A percentile compares a stretch with the other conserved stretches of the same genome.
Evolutionary conservation across 2,329 filamentous ascomycete species (phyloP).

Genomic region (Myriangium duriaei): DNA sequence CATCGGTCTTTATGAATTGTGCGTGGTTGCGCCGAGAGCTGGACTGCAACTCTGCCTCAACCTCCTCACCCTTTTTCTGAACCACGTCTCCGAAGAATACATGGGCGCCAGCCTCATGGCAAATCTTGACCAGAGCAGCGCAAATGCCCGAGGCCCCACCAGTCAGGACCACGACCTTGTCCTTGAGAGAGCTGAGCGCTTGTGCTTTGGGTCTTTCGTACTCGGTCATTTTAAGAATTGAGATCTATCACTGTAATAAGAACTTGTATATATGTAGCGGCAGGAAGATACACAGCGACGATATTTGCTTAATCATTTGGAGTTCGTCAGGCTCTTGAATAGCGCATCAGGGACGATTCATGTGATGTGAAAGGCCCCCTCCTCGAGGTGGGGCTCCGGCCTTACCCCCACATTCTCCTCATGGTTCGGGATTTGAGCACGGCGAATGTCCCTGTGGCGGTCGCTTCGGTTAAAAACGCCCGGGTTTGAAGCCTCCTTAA

Average conservation of each 20-base stretch:
- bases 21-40: conserved; percentile 15
- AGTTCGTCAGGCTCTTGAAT: too few species aligned
- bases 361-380: too few species aligned
- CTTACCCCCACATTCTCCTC: too few species aligned
- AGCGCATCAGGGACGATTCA: too few species aligned
- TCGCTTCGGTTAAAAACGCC: too few species aligned
- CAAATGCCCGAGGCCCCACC: conserved; percentile 36
- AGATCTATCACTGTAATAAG: not conserved
- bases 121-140: conserved; percentile 28
- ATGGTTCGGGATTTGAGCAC: too few species aligned
- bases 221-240: conserved; percentile 2
- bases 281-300: too few species aligned
- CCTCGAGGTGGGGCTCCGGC: too few species aligned
- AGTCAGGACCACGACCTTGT: conserved; percentile 23
- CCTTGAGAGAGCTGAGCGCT: conserved; percentile 11
- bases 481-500: too few species aligned
- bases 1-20: conserved; percentile 33
- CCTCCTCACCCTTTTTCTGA: conserved; percentile 21
- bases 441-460: too few species aligned
- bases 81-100: conserved; percentile 35
- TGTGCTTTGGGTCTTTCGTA: conserved; percentile 2
- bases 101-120: conserved; percentile 27
- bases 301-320: too few species aligned
- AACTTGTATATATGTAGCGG: not conserved
- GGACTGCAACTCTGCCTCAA: conserved; percentile 18